phyloP scores from a whole-genome alignment of 768 basidiomycete genomes.

The Boletus subparvulus region DNA sequence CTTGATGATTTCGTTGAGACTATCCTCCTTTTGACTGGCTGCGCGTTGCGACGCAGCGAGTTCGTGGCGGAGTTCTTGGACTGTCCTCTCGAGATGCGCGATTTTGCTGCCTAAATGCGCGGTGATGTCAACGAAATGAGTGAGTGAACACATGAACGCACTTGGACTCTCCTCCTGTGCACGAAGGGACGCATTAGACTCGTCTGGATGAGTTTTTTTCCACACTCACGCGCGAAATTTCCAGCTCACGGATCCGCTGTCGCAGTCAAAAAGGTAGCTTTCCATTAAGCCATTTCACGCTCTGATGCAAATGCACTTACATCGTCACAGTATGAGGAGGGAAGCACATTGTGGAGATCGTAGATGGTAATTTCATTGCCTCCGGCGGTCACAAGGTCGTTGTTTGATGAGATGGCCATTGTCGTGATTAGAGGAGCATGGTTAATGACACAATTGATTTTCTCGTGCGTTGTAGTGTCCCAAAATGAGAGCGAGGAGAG shows the following conservation, averaged over 20 bases:
- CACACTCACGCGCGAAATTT: no score
- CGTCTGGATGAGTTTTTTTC: no score
- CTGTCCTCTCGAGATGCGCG: no score
- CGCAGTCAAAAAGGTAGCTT: no score
- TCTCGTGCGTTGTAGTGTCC: background rate
- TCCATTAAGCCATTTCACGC: no score
- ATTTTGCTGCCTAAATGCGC: no score
- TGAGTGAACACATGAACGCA: background rate
- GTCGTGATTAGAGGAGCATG: background rate
- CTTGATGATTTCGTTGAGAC: no score
- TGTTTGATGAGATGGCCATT: conserved; percentile 1
- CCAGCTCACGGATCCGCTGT: no score
- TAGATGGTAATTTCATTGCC: background rate
- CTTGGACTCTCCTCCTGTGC: background rate
- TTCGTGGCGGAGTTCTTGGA: no score
- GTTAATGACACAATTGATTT: background rate
- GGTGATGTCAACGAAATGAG: background rate
- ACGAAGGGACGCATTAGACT: no score
- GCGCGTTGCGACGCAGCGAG: no score
- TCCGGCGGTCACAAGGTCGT: background rate
- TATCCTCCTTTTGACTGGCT: no score
- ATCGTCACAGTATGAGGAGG: background rate
- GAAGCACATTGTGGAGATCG: background rate
- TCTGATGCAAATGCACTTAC: background rate
- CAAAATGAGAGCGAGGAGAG: conserved; percentile 7